Percentiles rank a stretch among this genome's conserved stretches.
Conservation (phyloP, 2,329 filamentous ascomycete species). For the Pseudocercospora crystallina region DNA sequence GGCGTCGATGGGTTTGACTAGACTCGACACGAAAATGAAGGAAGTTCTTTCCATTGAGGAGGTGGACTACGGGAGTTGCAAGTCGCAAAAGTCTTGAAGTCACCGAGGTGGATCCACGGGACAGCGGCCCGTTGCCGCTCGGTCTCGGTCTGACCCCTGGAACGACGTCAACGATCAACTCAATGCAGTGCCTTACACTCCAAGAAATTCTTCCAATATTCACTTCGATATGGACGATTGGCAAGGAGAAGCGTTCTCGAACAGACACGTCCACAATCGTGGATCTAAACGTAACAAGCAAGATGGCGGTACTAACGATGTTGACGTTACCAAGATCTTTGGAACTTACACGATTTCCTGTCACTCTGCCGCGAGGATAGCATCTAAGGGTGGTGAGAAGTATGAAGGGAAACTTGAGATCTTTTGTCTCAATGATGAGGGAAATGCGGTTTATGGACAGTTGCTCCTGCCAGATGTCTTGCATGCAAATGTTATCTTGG, state of each 20-base stretch:
- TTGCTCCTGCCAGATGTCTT: background rate
- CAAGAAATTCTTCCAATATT: no score
- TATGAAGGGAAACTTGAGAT: constrained; percentile 3
- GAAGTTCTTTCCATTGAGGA: no score
- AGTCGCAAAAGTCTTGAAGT: no score
- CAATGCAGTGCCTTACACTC: no score
- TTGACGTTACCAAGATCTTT: constrained; percentile 6
- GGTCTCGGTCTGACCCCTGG: no score
- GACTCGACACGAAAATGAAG: no score
- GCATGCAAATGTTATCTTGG: constrained; percentile 2
- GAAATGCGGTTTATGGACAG: constrained; percentile 7
- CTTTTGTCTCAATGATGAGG: constrained; percentile 3
- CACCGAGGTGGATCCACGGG: no score
- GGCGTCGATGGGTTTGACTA: no score
- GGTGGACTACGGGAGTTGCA: no score
- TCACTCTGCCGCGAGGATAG: constrained; percentile 3
- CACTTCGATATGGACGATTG: constrained; percentile 6
- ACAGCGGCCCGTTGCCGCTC: no score
- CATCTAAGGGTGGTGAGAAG: background rate
- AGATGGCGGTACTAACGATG: constrained; percentile 4
- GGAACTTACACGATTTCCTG: constrained; percentile 7
- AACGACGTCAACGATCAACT: no score
- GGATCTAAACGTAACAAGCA: background rate
- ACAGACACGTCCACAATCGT: constrained; percentile 9
- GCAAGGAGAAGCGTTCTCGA: constrained; percentile 7